Percentiles rank a stretch among this genome's conserved stretches.
Conservation (phyloP, 2,329 filamentous ascomycete species). For the Mycogone perniciosa region DNA sequence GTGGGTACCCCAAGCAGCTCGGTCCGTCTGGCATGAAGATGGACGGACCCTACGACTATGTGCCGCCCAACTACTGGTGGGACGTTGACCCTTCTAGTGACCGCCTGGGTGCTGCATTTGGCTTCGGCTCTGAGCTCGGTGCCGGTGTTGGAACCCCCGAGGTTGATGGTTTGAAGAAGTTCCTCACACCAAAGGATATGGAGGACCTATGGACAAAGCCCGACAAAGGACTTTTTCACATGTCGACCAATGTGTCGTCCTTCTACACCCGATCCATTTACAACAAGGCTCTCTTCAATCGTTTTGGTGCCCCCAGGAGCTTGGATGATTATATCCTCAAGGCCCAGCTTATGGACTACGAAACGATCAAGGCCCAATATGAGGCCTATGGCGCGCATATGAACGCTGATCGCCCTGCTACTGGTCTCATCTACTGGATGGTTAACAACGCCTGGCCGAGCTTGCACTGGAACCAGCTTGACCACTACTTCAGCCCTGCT, state of each 20-base stretch:
- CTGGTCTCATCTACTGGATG: constrained; percentile 62
- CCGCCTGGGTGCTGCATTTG: constrained; percentile 50
- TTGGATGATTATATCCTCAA: constrained; percentile 55
- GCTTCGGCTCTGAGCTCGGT: constrained; percentile 58
- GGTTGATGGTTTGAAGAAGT: constrained; percentile 45
- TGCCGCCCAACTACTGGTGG: constrained; percentile 60
- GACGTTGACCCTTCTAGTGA: constrained; percentile 32
- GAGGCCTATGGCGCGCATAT: constrained; percentile 50
- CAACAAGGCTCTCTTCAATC: constrained; percentile 44
- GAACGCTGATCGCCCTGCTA: constrained; percentile 45
- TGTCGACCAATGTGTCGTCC: constrained; percentile 48
- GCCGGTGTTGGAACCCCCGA: constrained; percentile 58
- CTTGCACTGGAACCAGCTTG: constrained; percentile 60
- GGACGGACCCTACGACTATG: constrained; percentile 61
- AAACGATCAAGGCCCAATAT: constrained; percentile 54
- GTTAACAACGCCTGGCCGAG: constrained; percentile 59
- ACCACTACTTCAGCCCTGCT: constrained; percentile 53
- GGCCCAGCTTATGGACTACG: constrained; percentile 57
- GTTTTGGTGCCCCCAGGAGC: constrained; percentile 46
- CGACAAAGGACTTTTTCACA: constrained; percentile 50
- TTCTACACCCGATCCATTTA: constrained; percentile 54
- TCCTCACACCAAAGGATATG: constrained; percentile 45
- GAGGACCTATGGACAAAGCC: constrained; percentile 51
- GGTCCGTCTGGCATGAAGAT: constrained; percentile 58
- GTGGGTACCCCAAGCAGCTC: constrained; percentile 44